phyloP scores from a whole-genome alignment of 1,284 basidiomycete species.

The Apiotrichum brassicae region DNA sequence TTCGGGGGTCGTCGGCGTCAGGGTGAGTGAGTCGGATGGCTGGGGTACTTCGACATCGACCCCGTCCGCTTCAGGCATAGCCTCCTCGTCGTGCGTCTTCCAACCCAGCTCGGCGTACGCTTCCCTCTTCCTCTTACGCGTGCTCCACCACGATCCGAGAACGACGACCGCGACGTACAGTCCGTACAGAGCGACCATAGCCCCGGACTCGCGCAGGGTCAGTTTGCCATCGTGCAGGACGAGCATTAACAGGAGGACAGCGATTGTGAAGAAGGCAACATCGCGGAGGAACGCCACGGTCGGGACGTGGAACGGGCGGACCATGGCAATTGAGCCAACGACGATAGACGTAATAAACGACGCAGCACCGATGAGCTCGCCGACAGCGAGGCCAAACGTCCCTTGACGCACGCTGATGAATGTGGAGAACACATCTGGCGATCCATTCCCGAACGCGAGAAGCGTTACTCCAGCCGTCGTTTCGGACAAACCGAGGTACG shows the following conservation, averaged over 20 bases:
- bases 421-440: constrained; percentile 87
- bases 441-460: constrained; percentile 87
- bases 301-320: constrained; percentile 82
- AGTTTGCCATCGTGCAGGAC: constrained; percentile 77
- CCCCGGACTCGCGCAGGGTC: constrained; percentile 63
- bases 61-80: background rate
- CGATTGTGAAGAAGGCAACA: constrained; percentile 82
- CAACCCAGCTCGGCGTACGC: constrained; percentile 24
- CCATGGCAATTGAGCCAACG: constrained; percentile 91
- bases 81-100: constrained; percentile 9
- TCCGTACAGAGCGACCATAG: constrained; percentile 69
- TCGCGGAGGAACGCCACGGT: constrained; percentile 80
- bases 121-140: constrained; percentile 46
- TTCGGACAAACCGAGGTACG: constrained; percentile 74
- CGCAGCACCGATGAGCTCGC: constrained; percentile 90
- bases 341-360: constrained; percentile 94
- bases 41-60: constrained; percentile 2
- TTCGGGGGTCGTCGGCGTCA: background rate
- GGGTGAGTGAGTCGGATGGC: background rate
- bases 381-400: constrained; percentile 84
- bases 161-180: constrained; percentile 74
- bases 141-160: constrained; percentile 65
- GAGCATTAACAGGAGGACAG: constrained; percentile 64
- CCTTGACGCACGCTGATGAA: constrained; percentile 83
- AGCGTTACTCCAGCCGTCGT: constrained; percentile 89